phyloP scores from a whole-genome alignment of 2,329 filamentous ascomycete species.

The Amesomyces nigricolor region DNA sequence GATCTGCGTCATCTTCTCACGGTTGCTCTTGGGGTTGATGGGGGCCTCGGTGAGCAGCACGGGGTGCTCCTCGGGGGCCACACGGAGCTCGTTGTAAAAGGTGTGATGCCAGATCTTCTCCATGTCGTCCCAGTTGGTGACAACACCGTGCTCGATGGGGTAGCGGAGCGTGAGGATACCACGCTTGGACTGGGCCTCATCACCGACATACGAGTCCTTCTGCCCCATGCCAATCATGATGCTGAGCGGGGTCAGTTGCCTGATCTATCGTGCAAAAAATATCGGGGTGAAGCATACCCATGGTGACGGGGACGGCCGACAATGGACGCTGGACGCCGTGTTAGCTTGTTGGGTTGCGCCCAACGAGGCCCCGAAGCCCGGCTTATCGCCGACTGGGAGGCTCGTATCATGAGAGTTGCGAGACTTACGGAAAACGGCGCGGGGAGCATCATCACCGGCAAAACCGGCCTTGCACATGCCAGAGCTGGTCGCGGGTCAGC shows the following conservation, averaged over 20 bases:
- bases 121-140: slow-evolving; percentile 99
- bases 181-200: slow-evolving; percentile 99
- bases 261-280: slow-evolving; percentile 10
- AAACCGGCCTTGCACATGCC: slow-evolving; percentile 99
- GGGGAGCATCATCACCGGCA: slow-evolving; percentile 99
- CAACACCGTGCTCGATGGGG: slow-evolving; percentile 99
- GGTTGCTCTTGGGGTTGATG: slow-evolving; percentile 99
- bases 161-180: slow-evolving; percentile 99
- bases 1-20: slow-evolving; percentile 99
- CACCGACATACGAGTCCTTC: slow-evolving; percentile 99
- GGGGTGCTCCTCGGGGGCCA: slow-evolving; percentile 99
- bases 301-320: slow-evolving; percentile 99
- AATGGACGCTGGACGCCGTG: slow-evolving; percentile 71
- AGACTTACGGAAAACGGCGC: slow-evolving; percentile 99
- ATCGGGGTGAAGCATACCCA: slow-evolving; percentile 64
- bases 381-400: slow-evolving; percentile 13
- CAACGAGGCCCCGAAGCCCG: neutral
- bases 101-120: slow-evolving; percentile 99
- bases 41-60: slow-evolving; percentile 98
- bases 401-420: slow-evolving; percentile 26
- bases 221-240: slow-evolving; percentile 99
- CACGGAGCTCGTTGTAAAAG: slow-evolving; percentile 99
- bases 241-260: slow-evolving; percentile 47
- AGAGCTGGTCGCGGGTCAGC: slow-evolving; percentile 64
- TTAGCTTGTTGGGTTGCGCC: slow-evolving; percentile 18